Conservation (phyloP, 2,329 filamentous ascomycete species). For the Anisogramma anomala region DNA sequence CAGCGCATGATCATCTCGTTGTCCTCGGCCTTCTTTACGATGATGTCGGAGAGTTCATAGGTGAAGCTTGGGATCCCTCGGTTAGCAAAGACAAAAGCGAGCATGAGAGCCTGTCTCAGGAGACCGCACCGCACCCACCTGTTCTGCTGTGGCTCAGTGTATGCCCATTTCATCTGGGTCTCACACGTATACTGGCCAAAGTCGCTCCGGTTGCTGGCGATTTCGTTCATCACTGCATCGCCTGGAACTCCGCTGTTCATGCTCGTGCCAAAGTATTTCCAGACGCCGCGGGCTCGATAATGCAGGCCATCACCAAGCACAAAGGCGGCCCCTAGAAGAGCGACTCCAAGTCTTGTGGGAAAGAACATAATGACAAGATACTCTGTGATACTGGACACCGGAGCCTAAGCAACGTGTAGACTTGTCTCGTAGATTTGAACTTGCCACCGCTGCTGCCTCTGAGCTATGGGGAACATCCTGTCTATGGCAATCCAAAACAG, state of each 20-base stretch:
- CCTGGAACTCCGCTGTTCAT: constrained; percentile 44
- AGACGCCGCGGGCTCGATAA: constrained; percentile 3
- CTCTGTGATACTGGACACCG: too few species aligned
- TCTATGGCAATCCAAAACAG: too few species aligned
- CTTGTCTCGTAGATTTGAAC: too few species aligned
- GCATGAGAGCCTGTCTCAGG: background rate
- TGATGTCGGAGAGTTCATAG: background rate
- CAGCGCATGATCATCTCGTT: constrained; percentile 43
- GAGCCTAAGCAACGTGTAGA: too few species aligned
- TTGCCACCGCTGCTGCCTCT: too few species aligned
- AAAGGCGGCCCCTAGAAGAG: background rate
- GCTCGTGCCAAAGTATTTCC: constrained; percentile 48
- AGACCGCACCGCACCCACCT: constrained; percentile 34
- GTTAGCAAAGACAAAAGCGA: background rate
- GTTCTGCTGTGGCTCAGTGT: constrained; percentile 43
- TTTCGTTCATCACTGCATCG: constrained; percentile 40
- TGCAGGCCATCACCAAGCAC: constrained; percentile 8
- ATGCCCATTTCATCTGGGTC: constrained; percentile 50
- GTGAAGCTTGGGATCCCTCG: background rate
- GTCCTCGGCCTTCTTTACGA: constrained; percentile 29
- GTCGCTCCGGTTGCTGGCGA: constrained; percentile 39
- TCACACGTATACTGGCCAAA: constrained; percentile 52
- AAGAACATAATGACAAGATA: too few species aligned
- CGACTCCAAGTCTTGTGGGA: too few species aligned
- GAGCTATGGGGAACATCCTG: too few species aligned